Percentiles rank a stretch among this genome's conserved stretches.
Evolutionary conservation across 176 grass and related monocot species (phyloP).

Genomic region (Dactylis glomerata): DNA sequence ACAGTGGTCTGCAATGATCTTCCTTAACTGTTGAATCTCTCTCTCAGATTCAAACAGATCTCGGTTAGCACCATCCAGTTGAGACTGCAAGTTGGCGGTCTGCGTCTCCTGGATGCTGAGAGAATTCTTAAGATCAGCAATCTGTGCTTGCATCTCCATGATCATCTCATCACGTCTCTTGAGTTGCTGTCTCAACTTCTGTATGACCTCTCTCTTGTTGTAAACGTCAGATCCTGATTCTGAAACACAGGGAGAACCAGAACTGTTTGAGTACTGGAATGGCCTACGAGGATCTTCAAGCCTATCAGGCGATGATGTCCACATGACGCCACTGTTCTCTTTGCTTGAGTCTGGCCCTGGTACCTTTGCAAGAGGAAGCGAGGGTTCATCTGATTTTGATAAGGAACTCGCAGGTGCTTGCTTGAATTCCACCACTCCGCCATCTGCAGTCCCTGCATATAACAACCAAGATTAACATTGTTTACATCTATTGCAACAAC

Average conservation of each 20-base stretch:
- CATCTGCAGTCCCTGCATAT: constrained; percentile 35
- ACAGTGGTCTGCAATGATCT: constrained; percentile 63
- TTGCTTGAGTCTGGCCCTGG: constrained; percentile 43
- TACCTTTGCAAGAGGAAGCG: constrained; percentile 62
- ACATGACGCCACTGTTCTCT: constrained; percentile 53
- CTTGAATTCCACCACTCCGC: constrained; percentile 39
- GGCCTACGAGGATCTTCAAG: constrained; percentile 65
- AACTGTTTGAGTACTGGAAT: constrained; percentile 73
- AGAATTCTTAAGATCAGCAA: constrained; percentile 70
- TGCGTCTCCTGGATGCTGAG: constrained; percentile 53
- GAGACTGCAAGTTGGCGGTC: constrained; percentile 52
- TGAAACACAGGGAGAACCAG: constrained; percentile 71
- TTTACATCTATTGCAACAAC: not conserved
- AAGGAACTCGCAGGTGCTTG: constrained; percentile 35
- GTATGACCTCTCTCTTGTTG: constrained; percentile 79
- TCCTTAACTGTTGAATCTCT: constrained; percentile 71
- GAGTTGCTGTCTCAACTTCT: constrained; percentile 82
- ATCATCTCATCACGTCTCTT: constrained; percentile 81
- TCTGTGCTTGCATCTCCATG: constrained; percentile 87
- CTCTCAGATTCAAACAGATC: constrained; percentile 76
- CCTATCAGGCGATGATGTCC: constrained; percentile 58
- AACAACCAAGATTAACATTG: constrained; percentile 28
- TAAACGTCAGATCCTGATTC: constrained; percentile 86
- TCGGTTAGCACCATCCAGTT: constrained; percentile 55
- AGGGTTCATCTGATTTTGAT: constrained; percentile 40